These are phyloP conservation scores for Pyricularia sp. DNA, from an alignment of 2,329 filamentous ascomycete genomes.

Conservation along the genomic window DNA sequence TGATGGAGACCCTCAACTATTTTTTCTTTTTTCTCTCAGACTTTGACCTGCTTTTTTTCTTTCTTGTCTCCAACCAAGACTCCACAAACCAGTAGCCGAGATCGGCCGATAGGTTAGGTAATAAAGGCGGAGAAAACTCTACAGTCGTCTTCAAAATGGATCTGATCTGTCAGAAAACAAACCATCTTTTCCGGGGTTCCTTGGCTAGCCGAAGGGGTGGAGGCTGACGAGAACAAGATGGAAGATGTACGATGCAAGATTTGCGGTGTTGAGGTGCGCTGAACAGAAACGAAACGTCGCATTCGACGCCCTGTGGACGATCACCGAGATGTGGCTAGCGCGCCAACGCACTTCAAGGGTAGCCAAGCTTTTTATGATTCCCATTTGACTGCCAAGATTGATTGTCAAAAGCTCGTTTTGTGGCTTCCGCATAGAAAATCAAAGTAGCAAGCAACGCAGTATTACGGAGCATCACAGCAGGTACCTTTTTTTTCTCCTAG, in stretches of 20 bases:
- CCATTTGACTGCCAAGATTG: not conserved
- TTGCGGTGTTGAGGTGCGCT: not conserved
- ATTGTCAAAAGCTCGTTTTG: not conserved
- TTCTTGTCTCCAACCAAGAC: not conserved
- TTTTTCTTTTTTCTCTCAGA: not conserved
- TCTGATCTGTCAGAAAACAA: not conserved
- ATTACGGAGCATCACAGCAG: not conserved
- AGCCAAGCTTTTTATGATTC: not conserved
- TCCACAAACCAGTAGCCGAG: not conserved
- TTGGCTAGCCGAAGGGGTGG: not conserved
- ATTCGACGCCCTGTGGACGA: not conserved
- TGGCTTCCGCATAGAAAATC: too few species aligned
- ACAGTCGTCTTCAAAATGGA: not conserved
- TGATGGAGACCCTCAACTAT: not conserved
- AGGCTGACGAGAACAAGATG: not conserved
- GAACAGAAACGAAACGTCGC: not conserved
- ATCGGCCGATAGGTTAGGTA: not conserved
- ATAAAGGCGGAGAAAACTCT: not conserved
- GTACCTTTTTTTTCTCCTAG: not conserved
- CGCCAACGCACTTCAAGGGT: not conserved
- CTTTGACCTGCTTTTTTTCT: not conserved
- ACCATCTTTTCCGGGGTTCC: not conserved
- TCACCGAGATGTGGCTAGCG: not conserved
- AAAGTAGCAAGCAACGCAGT: not conserved
- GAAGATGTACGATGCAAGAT: not conserved